phyloP scores from a whole-genome alignment of 495 filamentous ascomycete genomes.

The Amorphotheca resinae region DNA sequence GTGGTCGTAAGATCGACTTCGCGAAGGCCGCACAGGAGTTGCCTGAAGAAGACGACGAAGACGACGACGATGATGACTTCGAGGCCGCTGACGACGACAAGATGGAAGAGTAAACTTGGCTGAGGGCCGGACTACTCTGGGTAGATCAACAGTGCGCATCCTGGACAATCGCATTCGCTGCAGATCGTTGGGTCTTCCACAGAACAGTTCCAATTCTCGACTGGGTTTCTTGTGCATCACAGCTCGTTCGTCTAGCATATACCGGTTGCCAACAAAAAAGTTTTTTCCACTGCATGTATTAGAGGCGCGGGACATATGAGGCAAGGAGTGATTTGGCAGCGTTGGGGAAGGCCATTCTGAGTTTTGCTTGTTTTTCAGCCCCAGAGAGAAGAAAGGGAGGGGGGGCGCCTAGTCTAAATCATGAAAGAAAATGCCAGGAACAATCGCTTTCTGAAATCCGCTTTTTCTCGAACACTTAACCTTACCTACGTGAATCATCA shows the following conservation, averaged over 20 bases:
- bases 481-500: too few species aligned
- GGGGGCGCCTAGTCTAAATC: constrained; percentile 1
- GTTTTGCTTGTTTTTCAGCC: constrained; percentile 8
- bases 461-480: too few species aligned
- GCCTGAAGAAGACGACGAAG: constrained; percentile 64
- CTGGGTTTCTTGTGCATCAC: too few species aligned
- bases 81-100: constrained; percentile 13
- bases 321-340: constrained; percentile 1
- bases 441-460: too few species aligned
- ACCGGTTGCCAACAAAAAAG: constrained; percentile 4
- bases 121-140: not conserved
- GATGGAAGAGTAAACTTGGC: constrained; percentile 17
- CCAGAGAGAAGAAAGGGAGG: constrained; percentile 1
- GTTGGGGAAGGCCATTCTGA: constrained; percentile 2
- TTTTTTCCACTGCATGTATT: constrained; percentile 5
- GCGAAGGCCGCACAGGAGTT: constrained; percentile 62
- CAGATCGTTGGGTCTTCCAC: constrained; percentile 1
- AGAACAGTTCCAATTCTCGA: constrained; percentile 3
- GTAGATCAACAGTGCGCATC: constrained; percentile 3
- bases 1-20: constrained; percentile 65
- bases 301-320: constrained; percentile 11
- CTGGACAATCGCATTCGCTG: constrained; percentile 6
- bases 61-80: constrained; percentile 50
- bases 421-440: not conserved
- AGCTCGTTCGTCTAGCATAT: not conserved